Conservation (phyloP, 257 asterid species). For the Nicotiana sylvestris region DNA sequence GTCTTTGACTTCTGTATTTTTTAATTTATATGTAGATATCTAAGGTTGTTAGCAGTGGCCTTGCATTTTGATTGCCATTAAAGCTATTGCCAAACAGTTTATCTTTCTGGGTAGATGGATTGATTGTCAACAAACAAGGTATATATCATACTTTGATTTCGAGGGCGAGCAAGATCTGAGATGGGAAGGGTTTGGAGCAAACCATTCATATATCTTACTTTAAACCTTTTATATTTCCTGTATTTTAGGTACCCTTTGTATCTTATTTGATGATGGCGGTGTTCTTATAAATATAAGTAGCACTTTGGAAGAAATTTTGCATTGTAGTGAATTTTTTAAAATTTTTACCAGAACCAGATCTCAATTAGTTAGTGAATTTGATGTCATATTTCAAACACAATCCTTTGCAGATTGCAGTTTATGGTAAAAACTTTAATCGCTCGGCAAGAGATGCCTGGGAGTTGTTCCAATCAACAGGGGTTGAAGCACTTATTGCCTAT, state of each 20-base stretch:
- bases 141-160: background rate
- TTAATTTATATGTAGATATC: no score
- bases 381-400: background rate
- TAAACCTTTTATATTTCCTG: background rate
- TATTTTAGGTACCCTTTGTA: background rate
- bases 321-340: background rate
- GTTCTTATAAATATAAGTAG: background rate
- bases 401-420: slow-evolving; percentile 70
- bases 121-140: no score
- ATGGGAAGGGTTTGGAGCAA: background rate
- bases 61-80: background rate
- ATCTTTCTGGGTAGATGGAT: background rate
- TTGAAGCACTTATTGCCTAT: slow-evolving; percentile 89
- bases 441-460: slow-evolving; percentile 99
- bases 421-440: slow-evolving; percentile 88
- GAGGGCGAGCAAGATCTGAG: background rate
- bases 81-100: background rate
- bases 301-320: background rate
- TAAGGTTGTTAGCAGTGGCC: background rate
- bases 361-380: background rate
- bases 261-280: background rate
- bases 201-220: background rate
- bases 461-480: slow-evolving; percentile 91
- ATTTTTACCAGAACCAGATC: background rate
- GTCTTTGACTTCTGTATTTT: no score